Conservation (phyloP, 192 early-diverging fungal genomes). For the Hyaloraphidium curvatum region DNA sequence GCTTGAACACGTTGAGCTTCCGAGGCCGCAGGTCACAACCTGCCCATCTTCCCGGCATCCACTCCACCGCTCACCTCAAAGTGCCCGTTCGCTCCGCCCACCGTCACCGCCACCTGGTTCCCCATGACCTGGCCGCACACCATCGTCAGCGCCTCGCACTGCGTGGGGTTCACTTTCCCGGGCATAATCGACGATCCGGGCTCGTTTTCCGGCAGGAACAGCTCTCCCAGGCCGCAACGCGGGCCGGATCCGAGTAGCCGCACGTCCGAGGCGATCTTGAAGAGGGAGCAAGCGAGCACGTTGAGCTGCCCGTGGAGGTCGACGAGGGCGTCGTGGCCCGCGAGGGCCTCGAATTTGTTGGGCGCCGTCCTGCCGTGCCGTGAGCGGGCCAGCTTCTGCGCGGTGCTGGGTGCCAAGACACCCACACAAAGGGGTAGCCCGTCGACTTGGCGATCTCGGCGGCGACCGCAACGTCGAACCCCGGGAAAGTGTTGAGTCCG, state of each 20-base stretch:
- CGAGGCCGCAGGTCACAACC: conserved; percentile 8
- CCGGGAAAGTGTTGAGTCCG: conserved; percentile 84
- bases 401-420: too few relatives aligned
- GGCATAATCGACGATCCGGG: conserved; percentile 80
- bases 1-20: conserved; percentile 99
- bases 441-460: conserved; percentile 73
- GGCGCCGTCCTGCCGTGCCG: conserved; percentile 84
- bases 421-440: conserved; percentile 77
- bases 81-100: background rate
- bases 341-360: conserved; percentile 99
- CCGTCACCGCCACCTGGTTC: conserved; percentile 46
- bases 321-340: conserved; percentile 94
- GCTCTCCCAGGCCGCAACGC: conserved; percentile 92
- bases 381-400: too few relatives aligned
- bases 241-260: conserved; percentile 92
- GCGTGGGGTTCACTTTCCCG: conserved; percentile 80
- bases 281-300: conserved; percentile 81
- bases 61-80: background rate
- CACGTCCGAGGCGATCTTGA: conserved; percentile 99
- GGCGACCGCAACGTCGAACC: conserved; percentile 82
- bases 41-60: background rate
- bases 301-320: conserved; percentile 91
- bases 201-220: conserved; percentile 93
- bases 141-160: conserved; percentile 99
- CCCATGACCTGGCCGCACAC: conserved; percentile 98